phyloP scores from a whole-genome alignment of 73 alveolate species.

The Blepharisma japonicum region DNA sequence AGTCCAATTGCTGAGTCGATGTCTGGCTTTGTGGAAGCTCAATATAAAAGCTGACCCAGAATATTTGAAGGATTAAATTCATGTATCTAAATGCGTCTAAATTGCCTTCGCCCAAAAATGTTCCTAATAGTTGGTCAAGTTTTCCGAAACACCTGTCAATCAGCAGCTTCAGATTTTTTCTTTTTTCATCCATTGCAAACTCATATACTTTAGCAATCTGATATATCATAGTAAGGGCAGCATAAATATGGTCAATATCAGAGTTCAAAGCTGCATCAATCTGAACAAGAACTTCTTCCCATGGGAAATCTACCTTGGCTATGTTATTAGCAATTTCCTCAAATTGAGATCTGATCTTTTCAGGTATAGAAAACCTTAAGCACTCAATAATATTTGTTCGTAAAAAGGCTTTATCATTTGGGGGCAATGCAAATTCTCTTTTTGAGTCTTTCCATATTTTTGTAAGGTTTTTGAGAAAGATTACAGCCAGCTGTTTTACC shows the following conservation, averaged over 20 bases:
- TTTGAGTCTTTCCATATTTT: neutral
- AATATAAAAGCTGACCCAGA: slow-evolving; percentile 53
- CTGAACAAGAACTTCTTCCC: neutral
- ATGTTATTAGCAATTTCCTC: neutral
- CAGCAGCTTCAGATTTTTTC: slow-evolving; percentile 46
- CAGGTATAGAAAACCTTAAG: neutral
- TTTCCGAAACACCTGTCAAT: slow-evolving; percentile 37
- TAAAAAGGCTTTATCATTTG: neutral
- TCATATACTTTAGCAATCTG: slow-evolving; percentile 37
- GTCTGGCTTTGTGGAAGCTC: slow-evolving; percentile 35
- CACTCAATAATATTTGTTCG: neutral
- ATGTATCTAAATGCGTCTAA: slow-evolving; percentile 34
- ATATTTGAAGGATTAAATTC: slow-evolving; percentile 37
- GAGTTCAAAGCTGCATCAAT: neutral
- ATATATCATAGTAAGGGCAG: slow-evolving; percentile 10
- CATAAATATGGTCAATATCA: neutral
- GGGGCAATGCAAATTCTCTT: neutral
- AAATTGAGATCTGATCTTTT: neutral
- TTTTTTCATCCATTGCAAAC: slow-evolving; percentile 50
- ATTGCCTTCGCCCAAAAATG: slow-evolving; percentile 26
- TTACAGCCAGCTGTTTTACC: neutral
- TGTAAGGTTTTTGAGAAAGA: slow-evolving; percentile 2
- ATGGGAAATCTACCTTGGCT: slow-evolving; percentile 8
- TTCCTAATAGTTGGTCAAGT: slow-evolving; percentile 38
- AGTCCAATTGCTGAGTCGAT: slow-evolving; percentile 31